These are phyloP conservation scores for Stagonosporopsis vannaccii DNA, from an alignment of 2,329 filamentous ascomycete genomes.

Conservation along the genomic window DNA sequence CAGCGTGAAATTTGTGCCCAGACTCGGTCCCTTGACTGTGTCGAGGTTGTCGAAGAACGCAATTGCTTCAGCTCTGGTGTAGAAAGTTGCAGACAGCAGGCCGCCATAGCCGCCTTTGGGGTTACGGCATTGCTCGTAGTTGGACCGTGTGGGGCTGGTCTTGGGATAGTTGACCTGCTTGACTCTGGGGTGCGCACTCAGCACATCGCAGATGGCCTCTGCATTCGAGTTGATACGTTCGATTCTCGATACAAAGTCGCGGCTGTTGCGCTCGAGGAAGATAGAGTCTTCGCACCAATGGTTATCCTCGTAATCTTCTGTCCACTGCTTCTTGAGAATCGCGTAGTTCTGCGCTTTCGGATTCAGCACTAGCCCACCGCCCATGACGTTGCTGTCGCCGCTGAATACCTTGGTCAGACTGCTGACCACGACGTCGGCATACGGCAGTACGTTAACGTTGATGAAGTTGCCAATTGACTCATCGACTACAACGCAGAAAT, in stretches of 20 bases:
- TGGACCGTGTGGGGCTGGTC: conserved; percentile 69
- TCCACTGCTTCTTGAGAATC: conserved; percentile 71
- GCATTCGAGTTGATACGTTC: conserved; percentile 85
- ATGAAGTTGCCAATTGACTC: conserved; percentile 97
- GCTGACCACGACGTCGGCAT: conserved; percentile 90
- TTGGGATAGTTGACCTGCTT: conserved; percentile 89
- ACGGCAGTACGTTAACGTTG: conserved; percentile 90
- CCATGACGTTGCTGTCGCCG: conserved; percentile 98
- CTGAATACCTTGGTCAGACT: conserved; percentile 97
- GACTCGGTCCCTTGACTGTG: conserved; percentile 89
- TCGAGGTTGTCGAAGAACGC: conserved; percentile 86
- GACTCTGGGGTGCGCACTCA: conserved; percentile 69
- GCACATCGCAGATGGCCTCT: conserved; percentile 78
- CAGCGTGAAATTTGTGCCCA: conserved; percentile 96
- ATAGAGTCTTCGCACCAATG: conserved; percentile 95
- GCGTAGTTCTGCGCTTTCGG: conserved; percentile 74
- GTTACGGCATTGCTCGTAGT: conserved; percentile 81
- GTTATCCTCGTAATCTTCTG: conserved; percentile 78
- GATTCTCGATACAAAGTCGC: conserved; percentile 85
- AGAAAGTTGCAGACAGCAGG: conserved; percentile 83
- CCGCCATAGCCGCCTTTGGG: conserved; percentile 86
- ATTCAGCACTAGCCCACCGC: conserved; percentile 75
- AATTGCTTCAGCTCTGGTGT: conserved; percentile 72
- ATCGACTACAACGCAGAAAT: conserved; percentile 90
- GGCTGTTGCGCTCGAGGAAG: conserved; percentile 95